Percentiles rank a stretch among this genome's conserved stretches.
Conservation (phyloP, 2,329 filamentous ascomycete genomes). For the Mollisia scopiformis region DNA sequence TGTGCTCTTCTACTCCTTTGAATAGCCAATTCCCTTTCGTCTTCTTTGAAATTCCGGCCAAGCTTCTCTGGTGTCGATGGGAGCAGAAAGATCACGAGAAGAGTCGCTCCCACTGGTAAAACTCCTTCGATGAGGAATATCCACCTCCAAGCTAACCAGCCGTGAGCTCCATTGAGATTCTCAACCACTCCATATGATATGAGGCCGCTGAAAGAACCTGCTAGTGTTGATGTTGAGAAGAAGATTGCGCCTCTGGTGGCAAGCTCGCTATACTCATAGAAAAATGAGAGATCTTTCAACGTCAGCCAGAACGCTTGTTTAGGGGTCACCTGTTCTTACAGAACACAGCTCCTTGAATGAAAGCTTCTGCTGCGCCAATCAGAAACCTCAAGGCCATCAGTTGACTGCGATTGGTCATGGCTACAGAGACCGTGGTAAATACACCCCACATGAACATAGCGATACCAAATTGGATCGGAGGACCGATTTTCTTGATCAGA, state of each 20-base stretch:
- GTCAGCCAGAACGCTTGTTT: background rate
- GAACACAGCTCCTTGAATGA: background rate
- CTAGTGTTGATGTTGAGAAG: background rate
- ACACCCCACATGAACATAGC: background rate
- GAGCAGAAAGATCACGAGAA: background rate
- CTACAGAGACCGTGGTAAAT: background rate
- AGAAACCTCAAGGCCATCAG: background rate
- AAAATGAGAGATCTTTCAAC: background rate
- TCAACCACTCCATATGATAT: background rate
- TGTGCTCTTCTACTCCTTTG: background rate
- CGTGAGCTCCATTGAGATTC: background rate
- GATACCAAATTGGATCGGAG: background rate
- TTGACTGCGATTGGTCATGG: background rate
- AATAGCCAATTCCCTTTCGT: background rate
- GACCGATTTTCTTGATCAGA: background rate
- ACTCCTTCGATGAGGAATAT: background rate
- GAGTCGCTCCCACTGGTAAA: background rate
- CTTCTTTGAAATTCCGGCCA: background rate
- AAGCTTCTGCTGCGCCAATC: background rate
- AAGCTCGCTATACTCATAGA: background rate
- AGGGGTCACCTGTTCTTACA: background rate
- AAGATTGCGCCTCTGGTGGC: background rate
- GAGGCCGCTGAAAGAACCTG: background rate
- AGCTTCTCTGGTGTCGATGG: background rate
- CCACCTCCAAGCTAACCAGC: background rate